Conservation (phyloP, 495 filamentous ascomycete species). For the Xylona heveae region DNA sequence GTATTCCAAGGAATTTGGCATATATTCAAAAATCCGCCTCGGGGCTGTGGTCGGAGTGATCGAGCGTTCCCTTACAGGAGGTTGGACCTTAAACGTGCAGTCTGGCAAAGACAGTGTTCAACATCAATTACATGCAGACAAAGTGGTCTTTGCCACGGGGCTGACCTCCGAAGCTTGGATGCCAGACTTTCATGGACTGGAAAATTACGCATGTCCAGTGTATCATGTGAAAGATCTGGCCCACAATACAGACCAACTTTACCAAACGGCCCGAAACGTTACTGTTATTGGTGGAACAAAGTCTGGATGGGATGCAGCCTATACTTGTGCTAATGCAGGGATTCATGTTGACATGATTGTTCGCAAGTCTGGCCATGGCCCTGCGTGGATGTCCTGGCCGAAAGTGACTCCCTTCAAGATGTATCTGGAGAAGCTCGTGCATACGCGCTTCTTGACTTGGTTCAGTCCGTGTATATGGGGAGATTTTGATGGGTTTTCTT, state of each 20-base stretch:
- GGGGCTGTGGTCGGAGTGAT: conserved; percentile 27
- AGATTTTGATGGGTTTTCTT: conserved; percentile 24
- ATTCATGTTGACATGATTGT: conserved; percentile 61
- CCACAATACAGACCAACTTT: conserved; percentile 15
- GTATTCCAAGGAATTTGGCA: conserved; percentile 35
- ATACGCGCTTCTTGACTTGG: conserved; percentile 41
- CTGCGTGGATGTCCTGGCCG: conserved; percentile 45
- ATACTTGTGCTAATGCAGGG: conserved; percentile 40
- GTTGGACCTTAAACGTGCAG: conserved; percentile 20
- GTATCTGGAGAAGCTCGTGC: conserved; percentile 44
- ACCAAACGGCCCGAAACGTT: conserved; percentile 17
- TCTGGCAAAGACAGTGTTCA: not conserved
- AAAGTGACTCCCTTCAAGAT: conserved; percentile 35
- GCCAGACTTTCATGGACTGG: conserved; percentile 25
- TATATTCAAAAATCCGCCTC: conserved; percentile 31
- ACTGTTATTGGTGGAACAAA: conserved; percentile 54
- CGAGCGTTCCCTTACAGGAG: conserved; percentile 19
- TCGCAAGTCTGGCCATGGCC: conserved; percentile 53
- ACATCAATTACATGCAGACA: conserved; percentile 23
- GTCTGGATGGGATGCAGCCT: conserved; percentile 58
- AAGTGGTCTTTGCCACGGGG: conserved; percentile 50
- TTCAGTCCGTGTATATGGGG: conserved; percentile 44
- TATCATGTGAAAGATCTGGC: conserved; percentile 42
- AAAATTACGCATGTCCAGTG: conserved; percentile 31
- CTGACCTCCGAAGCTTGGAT: conserved; percentile 39